Percentiles rank a stretch among this genome's conserved stretches.
Evolutionary conservation across 2,329 filamentous ascomycete species (phyloP).

Genomic region (Penicillium griseofulvum): DNA sequence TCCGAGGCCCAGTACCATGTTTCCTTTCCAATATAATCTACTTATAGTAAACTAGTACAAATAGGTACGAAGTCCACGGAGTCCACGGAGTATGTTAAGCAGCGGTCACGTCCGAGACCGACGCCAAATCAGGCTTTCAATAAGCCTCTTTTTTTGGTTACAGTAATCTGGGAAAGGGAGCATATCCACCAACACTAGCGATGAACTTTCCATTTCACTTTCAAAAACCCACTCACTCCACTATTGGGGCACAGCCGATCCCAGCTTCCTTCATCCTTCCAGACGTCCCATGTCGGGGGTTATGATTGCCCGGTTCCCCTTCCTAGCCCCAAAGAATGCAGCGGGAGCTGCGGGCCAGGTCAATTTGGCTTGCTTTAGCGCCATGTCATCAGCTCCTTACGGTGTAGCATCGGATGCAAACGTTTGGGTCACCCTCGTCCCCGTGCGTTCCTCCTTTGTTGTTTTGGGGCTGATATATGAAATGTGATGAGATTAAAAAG

Average conservation of each 20-base stretch:
- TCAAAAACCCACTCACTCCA: background rate
- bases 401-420: constrained; percentile 19
- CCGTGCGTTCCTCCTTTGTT: constrained; percentile 7
- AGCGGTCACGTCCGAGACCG: constrained; percentile 20
- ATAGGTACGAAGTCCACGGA: background rate
- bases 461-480: background rate
- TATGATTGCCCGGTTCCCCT: constrained; percentile 15
- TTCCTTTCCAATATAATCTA: background rate
- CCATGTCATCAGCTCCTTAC: constrained; percentile 25
- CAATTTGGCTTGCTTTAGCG: constrained; percentile 25
- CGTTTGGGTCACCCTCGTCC: constrained; percentile 2
- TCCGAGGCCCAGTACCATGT: constrained; percentile 1
- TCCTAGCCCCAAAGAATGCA: constrained; percentile 16
- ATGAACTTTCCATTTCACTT: background rate
- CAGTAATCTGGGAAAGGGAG: constrained; percentile 11
- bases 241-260: constrained; percentile 14
- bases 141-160: constrained; percentile 15
- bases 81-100: background rate
- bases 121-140: constrained; percentile 13
- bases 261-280: constrained; percentile 25
- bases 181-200: constrained; percentile 1
- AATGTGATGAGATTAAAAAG: background rate
- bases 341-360: constrained; percentile 20
- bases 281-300: constrained; percentile 21
- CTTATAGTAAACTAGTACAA: background rate